Evolutionary conservation across 768 basidiomycete species (phyloP), one percentile per base, ranked within the genome.

Genomic region (Phanerodontia chrysosporium): DNA sequence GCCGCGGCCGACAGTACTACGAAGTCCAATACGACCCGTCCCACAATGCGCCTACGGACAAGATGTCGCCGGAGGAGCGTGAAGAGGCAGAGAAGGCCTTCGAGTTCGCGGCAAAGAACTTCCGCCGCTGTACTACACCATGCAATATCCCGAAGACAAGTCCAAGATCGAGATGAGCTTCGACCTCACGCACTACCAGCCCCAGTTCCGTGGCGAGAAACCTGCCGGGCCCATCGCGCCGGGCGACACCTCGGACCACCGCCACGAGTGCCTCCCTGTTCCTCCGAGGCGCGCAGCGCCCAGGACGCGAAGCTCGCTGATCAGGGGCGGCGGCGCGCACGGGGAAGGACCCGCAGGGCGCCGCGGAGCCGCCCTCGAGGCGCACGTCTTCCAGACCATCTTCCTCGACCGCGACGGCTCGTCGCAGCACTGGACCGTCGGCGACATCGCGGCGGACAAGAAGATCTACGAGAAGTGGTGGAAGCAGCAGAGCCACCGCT

Each of bases 101-200:
- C 57, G 64, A 63, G 21, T 77, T 78, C 54, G 77, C 76, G 1
- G 62, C 73, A 51, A 69, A 72, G 29, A 70, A 74, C 55, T 81
- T 79, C 62, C 67, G 72, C 1, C 78, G 2, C 71, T 80, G 16
- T 80, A 80, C 62, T 80, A 76, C 63, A 79, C 78, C 30, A 72
- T 74, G 60, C 76, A 74, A 53, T 77, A 81, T 53, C 72, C 71
- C 6, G 55, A 68, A 27, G 78, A 78, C 63, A 78, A 73, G 61
- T 71, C 68, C 36, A 80, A 77, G 71, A 73, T 80, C 49, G 80
- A 81, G 66, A 82, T 80, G 80, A 78, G 76, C 62, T 81, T 81
- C 66, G 78, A 81, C 62, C 65, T 80, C 29, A 78, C 77, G 9
- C 69, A 75, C 60, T 81, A 80, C 62, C 78, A 80, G 66, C 75